Base-by-base conservation (phyloP, 139 green algal genomes). In the Spirogloea muscicola region DNA sequence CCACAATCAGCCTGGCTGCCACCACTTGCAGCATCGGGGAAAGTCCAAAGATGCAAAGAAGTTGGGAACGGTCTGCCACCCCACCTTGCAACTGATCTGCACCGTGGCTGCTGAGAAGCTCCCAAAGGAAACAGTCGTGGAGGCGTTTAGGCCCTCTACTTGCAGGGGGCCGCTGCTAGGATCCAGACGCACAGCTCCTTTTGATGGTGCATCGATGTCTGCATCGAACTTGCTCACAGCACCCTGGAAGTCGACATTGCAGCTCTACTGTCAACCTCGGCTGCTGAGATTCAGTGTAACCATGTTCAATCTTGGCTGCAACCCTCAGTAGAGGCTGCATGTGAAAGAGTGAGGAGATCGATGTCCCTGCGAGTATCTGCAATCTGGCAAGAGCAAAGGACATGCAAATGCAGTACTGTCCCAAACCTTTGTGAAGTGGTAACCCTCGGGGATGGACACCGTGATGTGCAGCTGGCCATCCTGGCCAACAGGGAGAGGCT, bases 401-500 rank as follows among this genome's bases (percentile, higher is more conserved):
- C n/a, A n/a, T n/a, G n/a, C n/a, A n/a, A n/a, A n/a, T 55, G 21
- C 21, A 21, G 21, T 55, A 55, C 21, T 65, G 25, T 42, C 42
- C 34, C 29, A 31, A 52, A 77, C 86, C 21, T 82, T 67, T 2
- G 86, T 91, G 39, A 88, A 81, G 77, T 91, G 86, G 63, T 91
- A 91, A 4, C 66, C 74, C 0, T 31, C 21, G 9, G 86, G 86
- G 29, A 91, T 86, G 2, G 7, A 29, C 36, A 91, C 63, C 0
- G 37, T 49, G 25, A 91, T 18, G 13, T 38, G 48, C 3, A 91
- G 74, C 71, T 70, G 39, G 39, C 59, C 82, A 37, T 44, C 39
- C n/a, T 39, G n/a, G 27, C 21, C 61, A 25, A 77, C 69, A 21
- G 69, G 58, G 10, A 40, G n/a, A 58, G 65, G 27, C 46, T 57